Evolutionary conservation across 78 protist genomes (phyloP), one percentile per base, ranked within the genome.

Genomic region (Isochrysis galbana): DNA sequence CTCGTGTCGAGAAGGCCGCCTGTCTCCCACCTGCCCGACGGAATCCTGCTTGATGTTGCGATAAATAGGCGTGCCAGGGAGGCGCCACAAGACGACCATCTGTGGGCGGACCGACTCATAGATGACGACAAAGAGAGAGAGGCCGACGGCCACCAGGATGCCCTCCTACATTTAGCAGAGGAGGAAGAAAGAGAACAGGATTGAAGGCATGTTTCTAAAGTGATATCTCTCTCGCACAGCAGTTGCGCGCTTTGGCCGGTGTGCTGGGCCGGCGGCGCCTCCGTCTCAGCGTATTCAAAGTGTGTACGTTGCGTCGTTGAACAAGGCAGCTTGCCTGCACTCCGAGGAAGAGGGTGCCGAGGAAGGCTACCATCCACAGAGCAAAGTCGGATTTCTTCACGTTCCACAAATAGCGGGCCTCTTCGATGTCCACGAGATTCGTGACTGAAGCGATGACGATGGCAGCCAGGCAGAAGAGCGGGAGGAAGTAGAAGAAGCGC

Each of bases 21-120:
- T n/a, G n/a, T n/a, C n/a, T n/a, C n/a, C n/a, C n/a, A n/a, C n/a
- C n/a, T n/a, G 39, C 44, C 91, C 25, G 34, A 25, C 48, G 26
- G 72, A 42, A 21, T 3, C 54, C 74, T 88, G 91, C 91, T 88
- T 88, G 29, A 88, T 77, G 77, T 5, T 48, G 19, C 77, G 70
- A 39, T 54, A 88, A 39, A 48, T 11, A 2, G 54, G 7, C 5
- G 77, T 51, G 1, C 38, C 91, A 17, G n/a, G 54, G 32, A 88
- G 42, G 17, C 38, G 54, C 91, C 91, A 88, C 32, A 88, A 34
- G 46, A 88, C 34, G 42, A 77, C 25, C 3, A 88, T 34, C 77
- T 88, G 91, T n/a, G 91, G 91, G 14, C 91, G 91, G 34, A 88
- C 77, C 22, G 44, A 26, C 91, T 88, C 91, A 44, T 54, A 36